Base-by-base conservation (phyloP, 352 stramenopile genomes). In the Elongisporangium undulatum region DNA sequence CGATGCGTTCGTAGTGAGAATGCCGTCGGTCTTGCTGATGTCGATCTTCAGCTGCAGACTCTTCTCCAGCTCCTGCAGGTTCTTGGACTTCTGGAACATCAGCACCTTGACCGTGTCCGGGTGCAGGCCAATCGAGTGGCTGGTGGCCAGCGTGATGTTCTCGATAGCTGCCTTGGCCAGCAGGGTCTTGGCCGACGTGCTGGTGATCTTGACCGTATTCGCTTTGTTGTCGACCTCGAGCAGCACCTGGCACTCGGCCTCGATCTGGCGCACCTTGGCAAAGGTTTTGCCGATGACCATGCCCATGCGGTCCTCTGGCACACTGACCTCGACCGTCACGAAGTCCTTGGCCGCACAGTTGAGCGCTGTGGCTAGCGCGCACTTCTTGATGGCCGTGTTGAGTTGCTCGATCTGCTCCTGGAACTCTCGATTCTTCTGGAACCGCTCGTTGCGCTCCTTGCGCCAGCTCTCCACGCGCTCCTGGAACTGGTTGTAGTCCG, bases 51-150 rank as follows among this genome's bases (percentile, higher is more conserved):
- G 60, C 26, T 75, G 72, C 0, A 82, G 69, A 15, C 59, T 66
- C 56, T 79, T 72, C 61, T 91, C 77, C 58, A 93, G 59, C 38
- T 84, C 81, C 45, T 89, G 81, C 45, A 93, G 53, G 39, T 87
- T 74, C 59, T 89, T 89, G 52, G 75, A 75, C 62, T 90, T 85
- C 59, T 91, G 81, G 53, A 83, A 78, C 70, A 93, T 74, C 38
- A 93, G 67, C 65, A 93, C 61, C 51, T 91, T 90, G 50, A 93
- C 69, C 20, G 81, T 85, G 49, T 93, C 81, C 1, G 84, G 84
- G 63, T 90, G 84, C 19, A 93, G 66, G 13, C 81, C 84, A n/a
- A 93, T 77, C 24, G 75, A 72, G 51, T 90, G 75, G 29, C 64
- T 81, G 9, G 74, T 85, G 3, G 84, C 84, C 0, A 90, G 67